Evolutionary conservation across 1,139 yeast genomes (phyloP), one percentile per base, ranked within the genome.

Genomic region (Blastobotrys petasosporus): DNA sequence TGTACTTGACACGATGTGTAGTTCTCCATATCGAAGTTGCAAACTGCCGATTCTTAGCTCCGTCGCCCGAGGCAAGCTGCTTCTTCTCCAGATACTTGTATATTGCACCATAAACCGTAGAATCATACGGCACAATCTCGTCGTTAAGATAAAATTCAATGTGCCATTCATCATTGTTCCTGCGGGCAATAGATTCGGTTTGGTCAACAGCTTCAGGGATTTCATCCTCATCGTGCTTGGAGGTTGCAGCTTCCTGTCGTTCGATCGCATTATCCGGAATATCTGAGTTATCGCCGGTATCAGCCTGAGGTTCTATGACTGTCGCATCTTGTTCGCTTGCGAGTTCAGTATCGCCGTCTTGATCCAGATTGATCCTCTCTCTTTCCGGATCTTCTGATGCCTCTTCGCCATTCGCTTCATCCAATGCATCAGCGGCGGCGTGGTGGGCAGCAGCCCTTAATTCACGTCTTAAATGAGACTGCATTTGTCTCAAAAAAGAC

Each of bases 71-170:
- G 12, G 12, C 37, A 9, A 32, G 39, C 6, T 50, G 49, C 36
- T 43, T 44, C 23, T 45, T 43, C 12, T 46, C 46, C 15, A 75
- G 62, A 11, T 78, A 68, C 45, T 79, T 73, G 61, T 79, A 82
- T 7, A 86, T 69, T 0, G 92, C 95, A 3, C 94, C 95, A 64
- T 81, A 84, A 2, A 90, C 75, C 0, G 96, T 85, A 2, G 85
- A 79, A 48, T 81, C 88, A 32, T 70, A 69, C 1, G 90, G 83
- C 17, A 87, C 71, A 0, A 67, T 69, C 51, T 80, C 80, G 11
- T 77, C 88, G 51, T 80, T 74, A 20, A 82, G 67, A 5, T 69
- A 68, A 59, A 88, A 88, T 52, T 82, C 85, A 44, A 83, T 66
- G 47, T 72, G 66, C 68, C 72, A 75, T 6, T 47, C 34, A 13